Conservation (phyloP, 73 alveolate genomes). For the Stentor coeruleus region DNA sequence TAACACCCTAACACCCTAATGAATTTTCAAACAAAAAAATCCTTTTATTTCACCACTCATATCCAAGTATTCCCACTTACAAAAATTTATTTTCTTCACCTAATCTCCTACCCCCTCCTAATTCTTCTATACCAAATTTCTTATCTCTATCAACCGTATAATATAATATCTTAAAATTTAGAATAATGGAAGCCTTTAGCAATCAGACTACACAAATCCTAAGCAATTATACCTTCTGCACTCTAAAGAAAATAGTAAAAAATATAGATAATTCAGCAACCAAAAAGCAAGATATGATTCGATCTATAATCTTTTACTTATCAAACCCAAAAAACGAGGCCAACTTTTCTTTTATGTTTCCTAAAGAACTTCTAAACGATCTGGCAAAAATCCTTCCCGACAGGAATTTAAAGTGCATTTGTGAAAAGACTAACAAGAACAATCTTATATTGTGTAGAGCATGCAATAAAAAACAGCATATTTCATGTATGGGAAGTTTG, state of each 20-base stretch:
- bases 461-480: neutral
- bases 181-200: slow-evolving; percentile 10
- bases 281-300: neutral
- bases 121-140: too few relatives aligned
- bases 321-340: neutral
- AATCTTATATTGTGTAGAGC: neutral
- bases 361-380: neutral
- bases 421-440: too few relatives aligned
- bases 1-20: too few relatives aligned
- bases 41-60: too few relatives aligned
- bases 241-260: neutral
- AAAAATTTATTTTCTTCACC: too few relatives aligned
- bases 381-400: neutral
- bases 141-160: too few relatives aligned
- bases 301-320: neutral
- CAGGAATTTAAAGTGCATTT: neutral
- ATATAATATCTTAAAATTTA: too few relatives aligned
- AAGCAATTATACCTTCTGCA: neutral
- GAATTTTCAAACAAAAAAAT: too few relatives aligned
- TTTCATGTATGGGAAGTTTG: neutral
- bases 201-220: neutral
- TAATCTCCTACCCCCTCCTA: too few relatives aligned
- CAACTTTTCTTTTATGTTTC: neutral
- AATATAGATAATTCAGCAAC: neutral
- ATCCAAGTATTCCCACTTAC: too few relatives aligned